Percentiles rank a stretch among this genome's conserved stretches.
Evolutionary conservation across 495 filamentous ascomycete species (phyloP).

Genomic region (Daldinia bambusicola): DNA sequence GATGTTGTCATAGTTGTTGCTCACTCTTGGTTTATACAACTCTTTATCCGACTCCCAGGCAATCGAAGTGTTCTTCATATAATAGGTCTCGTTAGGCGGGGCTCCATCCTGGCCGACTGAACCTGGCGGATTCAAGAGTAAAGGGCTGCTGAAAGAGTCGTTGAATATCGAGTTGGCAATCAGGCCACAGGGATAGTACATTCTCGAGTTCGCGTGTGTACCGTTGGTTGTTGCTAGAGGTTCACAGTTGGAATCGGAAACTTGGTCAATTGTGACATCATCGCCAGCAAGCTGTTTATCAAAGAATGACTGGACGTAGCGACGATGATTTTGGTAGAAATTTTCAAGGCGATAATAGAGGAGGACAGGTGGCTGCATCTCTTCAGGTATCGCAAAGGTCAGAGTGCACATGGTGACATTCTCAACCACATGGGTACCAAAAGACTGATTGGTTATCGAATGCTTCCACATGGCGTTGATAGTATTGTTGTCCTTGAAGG

Average conservation of each 20-base stretch:
- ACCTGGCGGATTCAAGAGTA: constrained; percentile 59
- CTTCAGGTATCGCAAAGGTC: constrained; percentile 79
- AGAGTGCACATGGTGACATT: constrained; percentile 67
- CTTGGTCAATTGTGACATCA: constrained; percentile 65
- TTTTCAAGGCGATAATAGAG: constrained; percentile 96
- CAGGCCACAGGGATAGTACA: constrained; percentile 94
- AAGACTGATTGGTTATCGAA: constrained; percentile 38
- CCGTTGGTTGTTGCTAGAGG: constrained; percentile 69
- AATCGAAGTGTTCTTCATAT: constrained; percentile 81
- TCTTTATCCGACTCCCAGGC: constrained; percentile 85
- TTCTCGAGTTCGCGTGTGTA: constrained; percentile 62
- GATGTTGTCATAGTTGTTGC: constrained; percentile 62
- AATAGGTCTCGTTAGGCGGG: constrained; percentile 61
- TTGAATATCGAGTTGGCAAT: constrained; percentile 98
- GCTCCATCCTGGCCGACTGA: background rate
- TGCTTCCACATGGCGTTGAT: constrained; percentile 50
- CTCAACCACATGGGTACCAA: constrained; percentile 34
- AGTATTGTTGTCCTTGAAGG: constrained; percentile 69
- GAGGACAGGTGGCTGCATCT: constrained; percentile 80
- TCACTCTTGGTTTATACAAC: constrained; percentile 65
- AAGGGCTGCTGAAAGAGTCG: constrained; percentile 79
- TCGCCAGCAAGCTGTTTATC: constrained; percentile 83
- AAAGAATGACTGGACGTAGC: constrained; percentile 91
- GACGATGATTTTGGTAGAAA: constrained; percentile 99
- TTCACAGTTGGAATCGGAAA: constrained; percentile 75